These are phyloP conservation scores for Lachnellula subtilissima DNA, from an alignment of 2,329 filamentous ascomycete genomes.

Conservation along the genomic window DNA sequence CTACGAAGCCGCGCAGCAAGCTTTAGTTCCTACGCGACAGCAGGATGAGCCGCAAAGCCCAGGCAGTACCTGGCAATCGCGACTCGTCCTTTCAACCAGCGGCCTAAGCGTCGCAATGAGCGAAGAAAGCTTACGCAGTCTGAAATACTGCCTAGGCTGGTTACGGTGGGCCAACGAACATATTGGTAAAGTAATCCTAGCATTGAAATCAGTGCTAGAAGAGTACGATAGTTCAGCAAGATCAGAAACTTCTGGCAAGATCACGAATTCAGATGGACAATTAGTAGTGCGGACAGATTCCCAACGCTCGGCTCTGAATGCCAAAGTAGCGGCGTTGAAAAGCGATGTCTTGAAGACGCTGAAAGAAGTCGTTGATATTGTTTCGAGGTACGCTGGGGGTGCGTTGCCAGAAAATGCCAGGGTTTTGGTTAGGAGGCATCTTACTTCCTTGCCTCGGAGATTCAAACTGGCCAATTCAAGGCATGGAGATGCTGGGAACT, in stretches of 20 bases:
- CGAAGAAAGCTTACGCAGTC: conserved; percentile 74
- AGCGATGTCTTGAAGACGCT: conserved; percentile 72
- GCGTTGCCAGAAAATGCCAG: conserved; percentile 85
- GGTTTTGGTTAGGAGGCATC: conserved; percentile 74
- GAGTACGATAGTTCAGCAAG: conserved; percentile 64
- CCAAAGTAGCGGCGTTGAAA: conserved; percentile 58
- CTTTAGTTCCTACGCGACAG: conserved; percentile 30
- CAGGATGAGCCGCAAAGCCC: conserved; percentile 25
- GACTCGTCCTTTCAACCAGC: conserved; percentile 84
- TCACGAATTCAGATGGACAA: conserved; percentile 15
- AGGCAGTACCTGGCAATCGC: conserved; percentile 64
- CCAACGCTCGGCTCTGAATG: conserved; percentile 24
- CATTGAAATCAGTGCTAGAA: conserved; percentile 69
- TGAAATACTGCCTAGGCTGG: conserved; percentile 80
- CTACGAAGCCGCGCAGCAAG: conserved; percentile 57
- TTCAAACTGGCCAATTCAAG: conserved; percentile 67
- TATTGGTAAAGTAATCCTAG: conserved; percentile 68
- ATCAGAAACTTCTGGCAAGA: conserved; percentile 30
- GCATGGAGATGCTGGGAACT: conserved; percentile 23
- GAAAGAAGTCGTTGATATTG: conserved; percentile 74
- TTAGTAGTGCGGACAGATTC: conserved; percentile 25
- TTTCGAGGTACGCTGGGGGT: conserved; percentile 87
- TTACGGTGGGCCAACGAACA: conserved; percentile 77
- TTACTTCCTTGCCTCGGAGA: conserved; percentile 77
- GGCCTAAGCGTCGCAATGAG: conserved; percentile 89